A percentile compares a stretch with the other conserved stretches of the same genome.
phyloP scores from a whole-genome alignment of 2,329 filamentous ascomycete genomes.

The Verticillium zaregamsianum region DNA sequence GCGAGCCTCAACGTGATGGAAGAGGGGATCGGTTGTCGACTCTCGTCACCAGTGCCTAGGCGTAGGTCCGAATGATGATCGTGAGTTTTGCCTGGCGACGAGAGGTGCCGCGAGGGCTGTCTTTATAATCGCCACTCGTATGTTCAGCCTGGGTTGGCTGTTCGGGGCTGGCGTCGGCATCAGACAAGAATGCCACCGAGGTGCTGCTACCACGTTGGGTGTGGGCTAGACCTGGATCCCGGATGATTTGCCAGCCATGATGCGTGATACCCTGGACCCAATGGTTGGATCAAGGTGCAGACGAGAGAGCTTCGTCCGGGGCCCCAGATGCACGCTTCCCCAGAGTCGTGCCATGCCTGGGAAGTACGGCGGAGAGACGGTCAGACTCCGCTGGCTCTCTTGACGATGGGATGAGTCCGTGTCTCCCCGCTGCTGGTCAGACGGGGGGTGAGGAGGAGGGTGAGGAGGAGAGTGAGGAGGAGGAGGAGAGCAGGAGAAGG shows the following conservation, averaged over 20 bases:
- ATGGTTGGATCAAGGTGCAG: not conserved
- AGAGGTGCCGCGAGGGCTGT: not conserved
- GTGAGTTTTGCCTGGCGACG: not conserved
- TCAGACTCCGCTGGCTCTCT: not conserved
- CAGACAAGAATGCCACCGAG: no score
- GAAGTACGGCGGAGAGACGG: not conserved
- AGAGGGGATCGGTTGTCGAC: not conserved
- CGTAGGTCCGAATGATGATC: not conserved
- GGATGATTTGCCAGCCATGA: not conserved
- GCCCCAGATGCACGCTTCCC: not conserved
- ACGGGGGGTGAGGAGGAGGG: no score
- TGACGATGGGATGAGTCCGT: not conserved
- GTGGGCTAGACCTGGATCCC: no score
- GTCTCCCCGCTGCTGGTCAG: not conserved
- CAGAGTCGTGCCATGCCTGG: not conserved
- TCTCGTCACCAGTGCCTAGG: not conserved
- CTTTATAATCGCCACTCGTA: not conserved
- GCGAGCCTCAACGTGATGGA: not conserved
- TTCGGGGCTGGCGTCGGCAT: no score
- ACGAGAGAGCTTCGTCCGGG: not conserved
- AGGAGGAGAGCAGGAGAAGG: not conserved
- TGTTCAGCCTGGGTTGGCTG: no score
- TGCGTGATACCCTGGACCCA: not conserved
- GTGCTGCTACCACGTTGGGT: no score
- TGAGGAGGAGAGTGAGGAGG: not conserved